phyloP scores from a whole-genome alignment of 2,329 filamentous ascomycete genomes.

The Fusarium sp. region DNA sequence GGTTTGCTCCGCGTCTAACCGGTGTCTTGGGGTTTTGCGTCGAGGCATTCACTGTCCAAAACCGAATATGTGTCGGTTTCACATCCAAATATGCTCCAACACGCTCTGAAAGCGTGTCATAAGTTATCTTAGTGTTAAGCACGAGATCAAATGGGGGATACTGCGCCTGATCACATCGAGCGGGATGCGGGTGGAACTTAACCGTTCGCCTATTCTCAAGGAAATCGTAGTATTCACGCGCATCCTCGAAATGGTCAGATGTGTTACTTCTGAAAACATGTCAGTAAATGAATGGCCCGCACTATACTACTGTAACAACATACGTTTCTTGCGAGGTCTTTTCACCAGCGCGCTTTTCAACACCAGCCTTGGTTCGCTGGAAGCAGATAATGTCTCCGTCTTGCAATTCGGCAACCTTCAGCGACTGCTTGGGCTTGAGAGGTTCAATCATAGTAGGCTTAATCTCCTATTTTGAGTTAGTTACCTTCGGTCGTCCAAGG shows the following conservation, averaged over 20 bases:
- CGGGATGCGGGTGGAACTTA: constrained; percentile 76
- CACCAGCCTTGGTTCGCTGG: constrained; percentile 68
- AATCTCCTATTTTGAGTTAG: constrained; percentile 72
- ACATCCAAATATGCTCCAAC: constrained; percentile 81
- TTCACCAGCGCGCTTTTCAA: constrained; percentile 40
- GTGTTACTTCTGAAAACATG: constrained; percentile 25
- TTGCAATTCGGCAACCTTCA: constrained; percentile 92
- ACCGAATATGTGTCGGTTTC: constrained; percentile 87
- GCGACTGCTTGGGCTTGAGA: constrained; percentile 89
- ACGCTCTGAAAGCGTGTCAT: constrained; percentile 86
- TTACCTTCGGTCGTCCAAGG: background rate
- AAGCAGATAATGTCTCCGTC: constrained; percentile 98
- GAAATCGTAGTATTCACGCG: constrained; percentile 91
- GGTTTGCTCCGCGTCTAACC: constrained; percentile 76
- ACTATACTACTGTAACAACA: constrained; percentile 15
- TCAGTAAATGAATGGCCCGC: constrained; percentile 14
- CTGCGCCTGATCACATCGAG: constrained; percentile 63
- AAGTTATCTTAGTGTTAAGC: constrained; percentile 87
- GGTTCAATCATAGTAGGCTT: constrained; percentile 97
- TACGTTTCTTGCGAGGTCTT: constrained; percentile 47
- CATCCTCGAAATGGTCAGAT: constrained; percentile 72
- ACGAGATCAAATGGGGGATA: constrained; percentile 78
- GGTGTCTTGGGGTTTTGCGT: constrained; percentile 80
- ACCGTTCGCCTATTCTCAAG: constrained; percentile 85
- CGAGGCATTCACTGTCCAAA: constrained; percentile 84